These are phyloP conservation scores for Colletotrichum plurivorum DNA, from an alignment of 2,329 filamentous ascomycete genomes.

Conservation along the genomic window DNA sequence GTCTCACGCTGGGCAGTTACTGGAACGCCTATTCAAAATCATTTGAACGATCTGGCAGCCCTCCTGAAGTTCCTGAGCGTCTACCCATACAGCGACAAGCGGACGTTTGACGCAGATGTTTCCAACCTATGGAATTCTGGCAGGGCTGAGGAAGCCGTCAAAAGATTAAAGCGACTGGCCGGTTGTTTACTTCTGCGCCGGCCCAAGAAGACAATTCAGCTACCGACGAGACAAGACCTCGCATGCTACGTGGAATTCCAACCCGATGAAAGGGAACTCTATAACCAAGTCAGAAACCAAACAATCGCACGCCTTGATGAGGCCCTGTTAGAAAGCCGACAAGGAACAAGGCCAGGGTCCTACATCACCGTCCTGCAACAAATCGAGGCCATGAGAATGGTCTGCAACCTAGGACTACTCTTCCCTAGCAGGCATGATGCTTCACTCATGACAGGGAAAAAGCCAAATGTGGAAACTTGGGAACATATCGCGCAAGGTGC, in stretches of 20 bases:
- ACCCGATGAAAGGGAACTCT: slow-evolving; percentile 51
- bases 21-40: slow-evolving; percentile 65
- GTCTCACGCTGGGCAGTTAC: slow-evolving; percentile 61
- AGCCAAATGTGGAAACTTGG: slow-evolving; percentile 41
- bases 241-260: slow-evolving; percentile 54
- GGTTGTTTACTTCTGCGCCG: slow-evolving; percentile 56
- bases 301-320: slow-evolving; percentile 52
- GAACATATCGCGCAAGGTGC: slow-evolving; percentile 47
- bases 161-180: slow-evolving; percentile 55
- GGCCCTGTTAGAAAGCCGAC: slow-evolving; percentile 42
- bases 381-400: slow-evolving; percentile 59
- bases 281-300: slow-evolving; percentile 48
- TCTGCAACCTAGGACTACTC: slow-evolving; percentile 62
- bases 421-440: slow-evolving; percentile 50
- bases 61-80: slow-evolving; percentile 60
- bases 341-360: slow-evolving; percentile 4
- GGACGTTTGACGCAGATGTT: slow-evolving; percentile 56
- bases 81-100: slow-evolving; percentile 56
- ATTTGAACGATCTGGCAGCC: slow-evolving; percentile 56
- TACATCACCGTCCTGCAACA: slow-evolving; percentile 60
- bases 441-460: neutral
- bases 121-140: slow-evolving; percentile 55
- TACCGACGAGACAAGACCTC: slow-evolving; percentile 54
- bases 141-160: slow-evolving; percentile 52
- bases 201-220: slow-evolving; percentile 53